Base-by-base conservation (phyloP, 2,329 filamentous ascomycete species). In the Monilinia laxa region DNA sequence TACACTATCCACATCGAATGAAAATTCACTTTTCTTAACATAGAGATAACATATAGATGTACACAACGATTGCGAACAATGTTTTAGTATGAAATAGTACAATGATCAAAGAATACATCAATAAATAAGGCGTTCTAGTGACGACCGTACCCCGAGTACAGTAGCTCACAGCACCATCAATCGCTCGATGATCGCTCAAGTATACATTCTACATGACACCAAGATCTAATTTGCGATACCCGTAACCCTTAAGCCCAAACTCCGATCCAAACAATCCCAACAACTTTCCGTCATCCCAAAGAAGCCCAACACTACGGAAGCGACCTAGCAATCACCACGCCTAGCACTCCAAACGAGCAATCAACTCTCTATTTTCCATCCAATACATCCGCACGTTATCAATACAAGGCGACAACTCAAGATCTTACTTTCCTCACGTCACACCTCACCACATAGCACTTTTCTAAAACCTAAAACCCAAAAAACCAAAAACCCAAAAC, bases 241-340 rank as follows among this genome's bases (percentile, higher is more conserved):
- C 18, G 45, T 51, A 14, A 49, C 20, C 16, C 23, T 38, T 14
- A 6, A 35, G 7, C 18, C 28, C 20, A 18, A 60, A 38, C 35
- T 18, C n/a, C 31, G 51, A 51, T 60, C 28, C 28, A n/a, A 60
- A 51, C 20, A 23, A 38, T 38, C 58, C 58, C 58, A 62, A 62
- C 58, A 51, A 52, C 58, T 62, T 62, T 20, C 45, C 28, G 45
- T 60, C 58, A 51, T 51, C 58, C 58, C 45, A 60, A 38, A 35
- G n/a, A 25, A 51, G 45, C 45, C 31, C 58, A 62, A 62, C 58
- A 40, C n/a, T 52, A 31, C 45, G 45, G 58, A 51, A 62, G 45
- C 58, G 45, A 62, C 45, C n/a, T 51, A n/a, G 31, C 45, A 38
- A 47, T 60, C 58, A 11, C 28, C 16, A 38, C 53, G 9, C 5